A percentile compares a stretch with the other conserved stretches of the same genome.
Conservation (phyloP, 2,329 filamentous ascomycete genomes). For the Ilyonectria robusta region DNA sequence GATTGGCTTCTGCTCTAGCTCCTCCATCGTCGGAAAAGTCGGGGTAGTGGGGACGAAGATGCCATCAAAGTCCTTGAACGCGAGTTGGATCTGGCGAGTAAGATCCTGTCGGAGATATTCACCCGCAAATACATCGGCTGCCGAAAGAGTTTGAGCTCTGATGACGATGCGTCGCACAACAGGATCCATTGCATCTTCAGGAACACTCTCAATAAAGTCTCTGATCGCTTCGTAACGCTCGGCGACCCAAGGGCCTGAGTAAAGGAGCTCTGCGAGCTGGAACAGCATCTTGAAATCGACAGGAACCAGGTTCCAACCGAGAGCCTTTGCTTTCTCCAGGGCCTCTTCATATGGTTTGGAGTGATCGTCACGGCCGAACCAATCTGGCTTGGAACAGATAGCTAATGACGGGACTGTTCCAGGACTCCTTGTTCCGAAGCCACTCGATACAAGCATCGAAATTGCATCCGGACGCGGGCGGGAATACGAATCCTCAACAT, state of each 20-base stretch:
- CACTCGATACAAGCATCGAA: neutral
- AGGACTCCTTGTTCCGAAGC: slow-evolving; percentile 50
- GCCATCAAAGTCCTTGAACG: slow-evolving; percentile 60
- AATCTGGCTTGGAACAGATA: slow-evolving; percentile 59
- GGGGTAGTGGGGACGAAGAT: slow-evolving; percentile 71
- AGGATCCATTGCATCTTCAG: slow-evolving; percentile 52
- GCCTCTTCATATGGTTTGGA: slow-evolving; percentile 60
- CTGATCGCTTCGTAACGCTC: slow-evolving; percentile 69
- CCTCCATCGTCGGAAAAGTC: slow-evolving; percentile 64
- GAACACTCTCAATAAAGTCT: slow-evolving; percentile 57
- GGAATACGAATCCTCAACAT: slow-evolving; percentile 66
- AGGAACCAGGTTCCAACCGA: slow-evolving; percentile 59
- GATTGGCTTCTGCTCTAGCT: slow-evolving; percentile 67
- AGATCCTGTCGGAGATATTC: slow-evolving; percentile 56
- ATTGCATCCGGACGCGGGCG: slow-evolving; percentile 52
- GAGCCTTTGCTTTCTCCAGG: slow-evolving; percentile 53
- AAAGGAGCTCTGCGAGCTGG: slow-evolving; percentile 67
- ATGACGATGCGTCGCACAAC: slow-evolving; percentile 55
- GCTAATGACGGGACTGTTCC: slow-evolving; percentile 50
- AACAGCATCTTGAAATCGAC: slow-evolving; percentile 66
- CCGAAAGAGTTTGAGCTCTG: slow-evolving; percentile 56
- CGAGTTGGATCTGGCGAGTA: slow-evolving; percentile 57
- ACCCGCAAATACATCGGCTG: slow-evolving; percentile 61
- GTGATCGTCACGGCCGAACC: slow-evolving; percentile 54
- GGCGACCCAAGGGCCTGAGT: slow-evolving; percentile 70